Evolutionary conservation across 805 yeast species (phyloP).

Genomic region (Priceomyces carsonii): DNA sequence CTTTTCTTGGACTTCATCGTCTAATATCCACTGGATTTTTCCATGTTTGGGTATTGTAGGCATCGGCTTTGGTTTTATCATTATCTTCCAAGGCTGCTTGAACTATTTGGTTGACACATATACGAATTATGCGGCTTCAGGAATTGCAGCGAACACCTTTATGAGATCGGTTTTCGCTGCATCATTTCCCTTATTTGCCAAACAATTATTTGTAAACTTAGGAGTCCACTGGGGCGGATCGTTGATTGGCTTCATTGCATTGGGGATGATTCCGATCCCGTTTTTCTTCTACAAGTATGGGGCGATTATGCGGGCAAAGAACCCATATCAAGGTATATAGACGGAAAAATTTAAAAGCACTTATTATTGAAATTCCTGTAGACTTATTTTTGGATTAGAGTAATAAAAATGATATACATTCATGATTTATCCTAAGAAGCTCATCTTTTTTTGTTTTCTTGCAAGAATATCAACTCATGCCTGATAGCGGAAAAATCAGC

Average conservation of each 20-base stretch:
- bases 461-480: too few species aligned
- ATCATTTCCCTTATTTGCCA: constrained; percentile 56
- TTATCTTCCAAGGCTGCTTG: constrained; percentile 40
- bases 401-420: too few species aligned
- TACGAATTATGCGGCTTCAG: constrained; percentile 35
- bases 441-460: too few species aligned
- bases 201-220: constrained; percentile 46
- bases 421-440: too few species aligned
- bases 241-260: constrained; percentile 50
- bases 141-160: constrained; percentile 53
- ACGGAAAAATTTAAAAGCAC: too few species aligned
- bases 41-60: constrained; percentile 37
- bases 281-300: constrained; percentile 9
- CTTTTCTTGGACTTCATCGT: constrained; percentile 40
- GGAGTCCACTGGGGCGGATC: constrained; percentile 58
- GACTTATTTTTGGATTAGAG: too few species aligned
- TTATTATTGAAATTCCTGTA: too few species aligned
- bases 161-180: constrained; percentile 56
- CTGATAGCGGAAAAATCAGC: too few species aligned
- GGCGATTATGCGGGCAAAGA: constrained; percentile 4
- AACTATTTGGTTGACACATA: constrained; percentile 41
- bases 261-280: constrained; percentile 11
- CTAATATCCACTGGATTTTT: constrained; percentile 38
- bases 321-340: too few species aligned
- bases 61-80: constrained; percentile 35